Conservation (phyloP, 345 rosid species). For the Rhodamnia argentea region DNA sequence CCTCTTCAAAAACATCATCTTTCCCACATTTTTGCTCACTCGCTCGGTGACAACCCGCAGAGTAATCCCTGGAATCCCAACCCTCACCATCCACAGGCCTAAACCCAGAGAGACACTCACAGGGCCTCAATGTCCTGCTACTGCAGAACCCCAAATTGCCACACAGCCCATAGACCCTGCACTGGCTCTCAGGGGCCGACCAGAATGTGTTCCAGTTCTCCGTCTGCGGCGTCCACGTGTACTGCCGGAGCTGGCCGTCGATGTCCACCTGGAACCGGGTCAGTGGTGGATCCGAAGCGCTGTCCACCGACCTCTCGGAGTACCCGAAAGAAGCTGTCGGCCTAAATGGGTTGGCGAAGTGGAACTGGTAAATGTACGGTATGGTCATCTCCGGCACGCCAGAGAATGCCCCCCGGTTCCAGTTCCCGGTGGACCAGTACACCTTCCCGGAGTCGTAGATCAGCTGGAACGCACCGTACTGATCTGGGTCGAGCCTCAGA, state of each 20-base stretch:
- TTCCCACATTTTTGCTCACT: constrained; percentile 10
- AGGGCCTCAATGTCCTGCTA: not conserved
- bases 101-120: constrained; percentile 4
- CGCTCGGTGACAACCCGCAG: constrained; percentile 37
- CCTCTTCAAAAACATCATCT: constrained; percentile 27
- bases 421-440: constrained; percentile 55
- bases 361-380: constrained; percentile 50
- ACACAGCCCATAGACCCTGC: constrained; percentile 61
- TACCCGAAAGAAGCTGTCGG: constrained; percentile 50
- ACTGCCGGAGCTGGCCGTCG: constrained; percentile 60
- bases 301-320: constrained; percentile 23
- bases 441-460: constrained; percentile 21
- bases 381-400: constrained; percentile 44
- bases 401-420: constrained; percentile 42
- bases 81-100: constrained; percentile 2
- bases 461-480: constrained; percentile 33
- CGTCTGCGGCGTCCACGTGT: constrained; percentile 33
- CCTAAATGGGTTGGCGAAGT: constrained; percentile 37
- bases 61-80: constrained; percentile 41
- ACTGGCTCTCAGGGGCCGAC: constrained; percentile 56
- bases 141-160: constrained; percentile 59
- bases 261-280: constrained; percentile 41
- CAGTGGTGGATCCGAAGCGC: constrained; percentile 22
- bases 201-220: constrained; percentile 55
- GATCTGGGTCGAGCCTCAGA: not conserved